These are phyloP conservation scores for Lipomyces spencermartinsiae DNA, from an alignment of 805 yeast genomes.

Conservation along the genomic window DNA sequence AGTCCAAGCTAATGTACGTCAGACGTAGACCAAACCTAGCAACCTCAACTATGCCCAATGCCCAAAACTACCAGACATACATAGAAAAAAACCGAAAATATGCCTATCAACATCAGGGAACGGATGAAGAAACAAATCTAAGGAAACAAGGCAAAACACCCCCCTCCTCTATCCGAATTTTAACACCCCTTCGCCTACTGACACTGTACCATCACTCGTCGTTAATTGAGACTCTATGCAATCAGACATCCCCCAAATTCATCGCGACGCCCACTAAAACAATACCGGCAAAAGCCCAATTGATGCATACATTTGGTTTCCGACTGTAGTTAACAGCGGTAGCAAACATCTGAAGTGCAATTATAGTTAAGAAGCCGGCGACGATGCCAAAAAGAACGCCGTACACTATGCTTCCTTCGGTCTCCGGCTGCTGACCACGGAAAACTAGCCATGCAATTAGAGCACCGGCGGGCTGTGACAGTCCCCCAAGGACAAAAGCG, in stretches of 20 bases:
- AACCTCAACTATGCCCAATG: neutral
- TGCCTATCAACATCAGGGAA: neutral
- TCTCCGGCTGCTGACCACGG: conserved; percentile 25
- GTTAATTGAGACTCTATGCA: neutral
- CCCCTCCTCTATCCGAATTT: neutral
- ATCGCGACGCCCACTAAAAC: conserved; percentile 32
- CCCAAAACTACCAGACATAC: neutral
- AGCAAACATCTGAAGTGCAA: conserved; percentile 62
- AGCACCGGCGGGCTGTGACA: conserved; percentile 92
- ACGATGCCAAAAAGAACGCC: conserved; percentile 69
- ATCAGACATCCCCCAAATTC: conserved; percentile 30
- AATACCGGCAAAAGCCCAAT: conserved; percentile 35
- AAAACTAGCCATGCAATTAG: conserved; percentile 65
- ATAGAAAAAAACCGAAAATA: neutral
- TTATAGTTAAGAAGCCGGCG: conserved; percentile 74
- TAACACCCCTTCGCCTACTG: neutral
- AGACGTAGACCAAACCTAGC: neutral
- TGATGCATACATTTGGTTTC: conserved; percentile 31
- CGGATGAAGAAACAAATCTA: neutral
- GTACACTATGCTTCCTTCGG: conserved; percentile 49
- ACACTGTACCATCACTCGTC: neutral
- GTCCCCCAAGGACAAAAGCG: conserved; percentile 75
- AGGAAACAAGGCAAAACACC: no score
- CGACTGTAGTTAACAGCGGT: conserved; percentile 30
- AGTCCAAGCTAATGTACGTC: no score